phyloP scores from a whole-genome alignment of 768 basidiomycete species.

The Kwoniella sp. region DNA sequence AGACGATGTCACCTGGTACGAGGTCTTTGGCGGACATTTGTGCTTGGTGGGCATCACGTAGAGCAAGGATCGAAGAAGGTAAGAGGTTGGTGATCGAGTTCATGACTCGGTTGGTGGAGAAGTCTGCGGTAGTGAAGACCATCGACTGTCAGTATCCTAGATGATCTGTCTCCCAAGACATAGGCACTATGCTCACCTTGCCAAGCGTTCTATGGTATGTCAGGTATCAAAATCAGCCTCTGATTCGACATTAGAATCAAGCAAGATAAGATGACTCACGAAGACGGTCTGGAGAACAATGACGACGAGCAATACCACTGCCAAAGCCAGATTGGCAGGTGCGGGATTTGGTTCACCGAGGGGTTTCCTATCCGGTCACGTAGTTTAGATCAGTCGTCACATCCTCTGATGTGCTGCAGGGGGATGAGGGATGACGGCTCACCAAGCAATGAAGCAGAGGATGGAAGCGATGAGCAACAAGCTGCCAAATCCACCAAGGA shows the following conservation, averaged over 20 bases:
- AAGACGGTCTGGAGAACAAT: slow-evolving; percentile 46
- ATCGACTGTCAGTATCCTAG: background rate
- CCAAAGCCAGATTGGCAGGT: slow-evolving; percentile 65
- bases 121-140: slow-evolving; percentile 55
- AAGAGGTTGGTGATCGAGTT: slow-evolving; percentile 61
- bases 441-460: slow-evolving; percentile 63
- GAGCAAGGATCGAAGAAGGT: slow-evolving; percentile 51
- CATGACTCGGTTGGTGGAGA: slow-evolving; percentile 65
- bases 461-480: slow-evolving; percentile 64
- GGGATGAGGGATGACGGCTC: slow-evolving; percentile 5
- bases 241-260: background rate
- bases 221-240: background rate
- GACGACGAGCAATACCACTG: slow-evolving; percentile 62
- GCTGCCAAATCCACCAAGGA: slow-evolving; percentile 66
- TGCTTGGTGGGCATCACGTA: slow-evolving; percentile 47
- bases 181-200: slow-evolving; percentile 41
- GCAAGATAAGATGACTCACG: slow-evolving; percentile 17
- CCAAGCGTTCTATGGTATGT: slow-evolving; percentile 59
- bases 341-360: slow-evolving; percentile 63
- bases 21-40: slow-evolving; percentile 47
- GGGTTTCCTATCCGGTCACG: slow-evolving; percentile 60
- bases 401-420: too few species aligned
- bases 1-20: slow-evolving; percentile 52
- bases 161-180: too few species aligned
- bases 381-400: background rate